Conservation (phyloP, 31 red algal species). For the Porphyra umbilicalis region DNA sequence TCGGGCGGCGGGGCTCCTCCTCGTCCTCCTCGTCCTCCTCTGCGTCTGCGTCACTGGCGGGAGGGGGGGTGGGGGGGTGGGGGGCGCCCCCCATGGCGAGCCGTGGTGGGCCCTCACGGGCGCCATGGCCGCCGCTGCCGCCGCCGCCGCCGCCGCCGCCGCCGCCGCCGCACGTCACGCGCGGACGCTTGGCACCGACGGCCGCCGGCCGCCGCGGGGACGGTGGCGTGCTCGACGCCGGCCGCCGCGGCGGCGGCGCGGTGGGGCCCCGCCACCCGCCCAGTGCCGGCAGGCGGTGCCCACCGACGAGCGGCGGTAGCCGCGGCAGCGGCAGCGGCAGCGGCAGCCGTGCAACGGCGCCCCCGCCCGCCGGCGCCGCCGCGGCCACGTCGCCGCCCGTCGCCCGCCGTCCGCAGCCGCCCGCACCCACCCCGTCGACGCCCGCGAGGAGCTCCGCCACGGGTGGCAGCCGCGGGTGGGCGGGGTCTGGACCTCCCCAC, state of each 20-base stretch:
- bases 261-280: not conserved
- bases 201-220: not conserved
- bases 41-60: not conserved
- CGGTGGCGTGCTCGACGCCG: not conserved
- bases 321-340: not conserved
- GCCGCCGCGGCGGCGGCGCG: too few relatives aligned
- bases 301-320: not conserved
- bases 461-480: not conserved
- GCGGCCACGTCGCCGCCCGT: not conserved
- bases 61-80: not conserved
- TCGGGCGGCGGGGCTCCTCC: not conserved
- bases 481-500: not conserved
- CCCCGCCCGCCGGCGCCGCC: not conserved
- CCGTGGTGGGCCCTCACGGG: not conserved
- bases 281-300: not conserved
- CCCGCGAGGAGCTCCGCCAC: not conserved
- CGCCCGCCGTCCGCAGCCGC: too few relatives aligned
- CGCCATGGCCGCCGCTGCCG: not conserved
- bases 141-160: not conserved
- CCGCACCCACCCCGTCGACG: too few relatives aligned
- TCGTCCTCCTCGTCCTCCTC: not conserved
- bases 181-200: not conserved
- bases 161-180: too few relatives aligned
- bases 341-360: too few relatives aligned
- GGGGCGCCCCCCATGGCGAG: not conserved